A percentile compares a stretch with the other conserved stretches of the same genome.
Conservation (phyloP, 257 asterid species). For the Osmanthus fragrans region DNA sequence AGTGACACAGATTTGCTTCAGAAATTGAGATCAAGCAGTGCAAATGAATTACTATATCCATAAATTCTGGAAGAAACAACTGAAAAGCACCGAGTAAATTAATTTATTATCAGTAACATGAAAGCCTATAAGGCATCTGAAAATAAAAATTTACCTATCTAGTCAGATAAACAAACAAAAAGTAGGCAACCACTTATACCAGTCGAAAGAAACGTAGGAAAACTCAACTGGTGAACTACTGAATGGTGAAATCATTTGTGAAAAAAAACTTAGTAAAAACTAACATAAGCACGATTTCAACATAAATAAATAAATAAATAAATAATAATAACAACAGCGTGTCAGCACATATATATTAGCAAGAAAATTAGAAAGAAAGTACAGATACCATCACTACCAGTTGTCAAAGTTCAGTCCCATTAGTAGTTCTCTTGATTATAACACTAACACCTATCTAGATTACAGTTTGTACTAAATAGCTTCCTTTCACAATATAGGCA, state of each 20-base stretch:
- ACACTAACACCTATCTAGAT: neutral
- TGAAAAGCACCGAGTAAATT: neutral
- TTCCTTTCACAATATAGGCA: neutral
- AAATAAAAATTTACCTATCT: slow-evolving; percentile 1
- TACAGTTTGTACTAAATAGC: neutral
- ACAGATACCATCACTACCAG: neutral
- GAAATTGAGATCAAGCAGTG: slow-evolving; percentile 6
- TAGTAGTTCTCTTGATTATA: slow-evolving; percentile 1
- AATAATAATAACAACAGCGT: neutral
- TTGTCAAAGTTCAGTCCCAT: neutral
- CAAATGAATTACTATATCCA: neutral
- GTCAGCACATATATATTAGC: neutral
- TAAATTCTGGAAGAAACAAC: slow-evolving; percentile 9
- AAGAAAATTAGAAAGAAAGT: neutral
- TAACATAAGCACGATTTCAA: neutral
- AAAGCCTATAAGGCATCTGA: slow-evolving; percentile 4
- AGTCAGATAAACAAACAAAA: neutral
- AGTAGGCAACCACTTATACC: neutral
- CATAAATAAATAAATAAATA: neutral
- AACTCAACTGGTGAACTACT: neutral
- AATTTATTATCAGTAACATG: neutral
- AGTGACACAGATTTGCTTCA: neutral
- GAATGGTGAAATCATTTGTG: neutral
- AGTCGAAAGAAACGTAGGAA: slow-evolving; percentile 1
- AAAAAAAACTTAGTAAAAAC: slow-evolving; percentile 5